phyloP scores from a whole-genome alignment of 2,329 filamentous ascomycete genomes.

The Dryadomyces sulphureus region DNA sequence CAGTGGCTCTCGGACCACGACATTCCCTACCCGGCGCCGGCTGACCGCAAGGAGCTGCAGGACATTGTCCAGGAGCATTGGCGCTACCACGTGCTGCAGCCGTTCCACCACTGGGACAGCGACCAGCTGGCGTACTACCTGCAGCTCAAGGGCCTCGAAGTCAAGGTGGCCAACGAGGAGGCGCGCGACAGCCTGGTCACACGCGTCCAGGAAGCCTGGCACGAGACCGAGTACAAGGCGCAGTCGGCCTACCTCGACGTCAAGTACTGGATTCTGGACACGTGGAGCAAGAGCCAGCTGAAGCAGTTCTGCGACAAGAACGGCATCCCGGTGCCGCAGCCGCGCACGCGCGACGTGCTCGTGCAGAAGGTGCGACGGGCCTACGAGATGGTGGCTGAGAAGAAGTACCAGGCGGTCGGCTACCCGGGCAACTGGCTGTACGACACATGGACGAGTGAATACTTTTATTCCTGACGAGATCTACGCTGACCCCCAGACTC shows the following conservation, averaged over 20 bases:
- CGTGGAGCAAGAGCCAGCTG: conserved; percentile 84
- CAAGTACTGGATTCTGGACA: conserved; percentile 89
- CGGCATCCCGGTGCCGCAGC: conserved; percentile 74
- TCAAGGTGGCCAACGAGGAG: conserved; percentile 49
- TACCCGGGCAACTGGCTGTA: conserved; percentile 97
- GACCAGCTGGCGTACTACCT: conserved; percentile 55
- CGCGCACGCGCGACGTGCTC: conserved; percentile 69
- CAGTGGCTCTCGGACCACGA: conserved; percentile 90
- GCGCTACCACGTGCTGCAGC: conserved; percentile 59
- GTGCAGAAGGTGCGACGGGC: conserved; percentile 64
- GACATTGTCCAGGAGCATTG: conserved; percentile 81
- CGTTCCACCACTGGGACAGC: conserved; percentile 65
- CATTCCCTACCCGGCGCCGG: conserved; percentile 75
- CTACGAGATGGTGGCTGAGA: conserved; percentile 66
- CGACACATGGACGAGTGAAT: conserved; percentile 54
- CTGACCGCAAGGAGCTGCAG: conserved; percentile 91
- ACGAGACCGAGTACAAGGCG: conserved; percentile 63
- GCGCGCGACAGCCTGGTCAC: conserved; percentile 53
- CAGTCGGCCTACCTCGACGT: conserved; percentile 56
- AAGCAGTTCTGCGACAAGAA: conserved; percentile 88
- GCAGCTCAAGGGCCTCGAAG: conserved; percentile 54
- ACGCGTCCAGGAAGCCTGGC: conserved; percentile 61
- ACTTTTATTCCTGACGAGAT: not conserved
- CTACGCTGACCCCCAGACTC: conserved; percentile 39
- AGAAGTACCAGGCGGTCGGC: conserved; percentile 56